Evolutionary conservation across 345 rosid species (phyloP).

Genomic region (Citrus mangshanensis): DNA sequence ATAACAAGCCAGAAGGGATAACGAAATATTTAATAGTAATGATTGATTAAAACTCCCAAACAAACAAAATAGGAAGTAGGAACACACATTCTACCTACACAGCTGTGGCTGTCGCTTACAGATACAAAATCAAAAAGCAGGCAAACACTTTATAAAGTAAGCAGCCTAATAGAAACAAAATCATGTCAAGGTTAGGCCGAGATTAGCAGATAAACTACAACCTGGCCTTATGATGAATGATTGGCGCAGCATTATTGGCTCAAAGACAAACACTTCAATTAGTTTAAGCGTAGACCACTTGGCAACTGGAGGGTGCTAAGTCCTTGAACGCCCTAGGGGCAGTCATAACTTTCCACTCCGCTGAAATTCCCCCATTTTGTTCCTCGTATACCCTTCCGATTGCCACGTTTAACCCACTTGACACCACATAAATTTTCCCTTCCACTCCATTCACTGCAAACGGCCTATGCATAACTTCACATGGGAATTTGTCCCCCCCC

Average conservation of each 20-base stretch:
- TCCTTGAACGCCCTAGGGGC: conserved; percentile 38
- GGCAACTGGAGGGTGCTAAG: conserved; percentile 55
- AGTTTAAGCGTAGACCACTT: conserved; percentile 48
- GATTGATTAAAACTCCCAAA: background rate
- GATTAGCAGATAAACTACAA: conserved; percentile 3
- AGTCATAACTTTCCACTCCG: conserved; percentile 43
- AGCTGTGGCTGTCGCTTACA: background rate
- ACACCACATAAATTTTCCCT: conserved; percentile 52
- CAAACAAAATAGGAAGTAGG: background rate
- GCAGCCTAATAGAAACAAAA: conserved; percentile 12
- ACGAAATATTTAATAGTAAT: no score
- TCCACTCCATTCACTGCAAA: conserved; percentile 46
- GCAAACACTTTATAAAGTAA: background rate
- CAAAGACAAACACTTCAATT: background rate
- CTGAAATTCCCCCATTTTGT: conserved; percentile 27
- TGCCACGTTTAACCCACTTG: conserved; percentile 51
- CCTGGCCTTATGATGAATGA: conserved; percentile 1
- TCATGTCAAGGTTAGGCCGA: conserved; percentile 7
- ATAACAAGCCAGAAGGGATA: background rate
- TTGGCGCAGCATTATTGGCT: background rate
- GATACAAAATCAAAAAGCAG: background rate
- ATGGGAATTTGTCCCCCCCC: conserved; percentile 52
- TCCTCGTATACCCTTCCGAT: conserved; percentile 36
- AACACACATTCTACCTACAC: background rate
- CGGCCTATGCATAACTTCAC: conserved; percentile 44